Evolutionary conservation across 345 rosid genomes (phyloP).

Genomic region (Cardamine occulta): DNA sequence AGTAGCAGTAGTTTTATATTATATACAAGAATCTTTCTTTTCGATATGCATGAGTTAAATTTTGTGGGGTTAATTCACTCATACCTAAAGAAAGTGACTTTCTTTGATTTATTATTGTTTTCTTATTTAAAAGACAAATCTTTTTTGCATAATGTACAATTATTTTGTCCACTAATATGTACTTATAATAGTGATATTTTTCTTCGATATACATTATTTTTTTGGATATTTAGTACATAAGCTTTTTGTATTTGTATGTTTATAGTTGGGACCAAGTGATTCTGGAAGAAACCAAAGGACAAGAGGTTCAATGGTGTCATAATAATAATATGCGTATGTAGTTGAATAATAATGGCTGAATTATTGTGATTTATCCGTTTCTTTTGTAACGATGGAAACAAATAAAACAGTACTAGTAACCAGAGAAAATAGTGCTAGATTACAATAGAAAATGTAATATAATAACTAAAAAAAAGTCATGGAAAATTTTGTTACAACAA

Average conservation of each 20-base stretch:
- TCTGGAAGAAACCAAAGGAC: slow-evolving; percentile 37
- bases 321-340: slow-evolving; percentile 10
- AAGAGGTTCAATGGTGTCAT: slow-evolving; percentile 36
- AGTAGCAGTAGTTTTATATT: slow-evolving; percentile 21
- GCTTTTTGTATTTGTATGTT: slow-evolving; percentile 28
- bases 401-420: background rate
- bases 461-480: background rate
- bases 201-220: slow-evolving; percentile 26
- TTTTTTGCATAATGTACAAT: slow-evolving; percentile 25
- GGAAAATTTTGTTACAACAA: background rate
- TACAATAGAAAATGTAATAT: too few relatives aligned
- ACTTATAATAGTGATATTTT: background rate
- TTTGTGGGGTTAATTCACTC: slow-evolving; percentile 34
- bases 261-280: slow-evolving; percentile 38
- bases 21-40: slow-evolving; percentile 40
- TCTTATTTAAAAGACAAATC: background rate
- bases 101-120: background rate
- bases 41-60: slow-evolving; percentile 45
- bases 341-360: slow-evolving; percentile 11
- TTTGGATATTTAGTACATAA: slow-evolving; percentile 10
- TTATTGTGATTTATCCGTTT: background rate
- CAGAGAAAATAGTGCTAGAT: background rate
- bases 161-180: slow-evolving; percentile 6
- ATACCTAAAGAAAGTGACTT: slow-evolving; percentile 30
- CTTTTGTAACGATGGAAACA: background rate